A percentile compares a stretch with the other conserved stretches of the same genome.
Conservation (phyloP, 805 yeast genomes). For the Candida railenensis region DNA sequence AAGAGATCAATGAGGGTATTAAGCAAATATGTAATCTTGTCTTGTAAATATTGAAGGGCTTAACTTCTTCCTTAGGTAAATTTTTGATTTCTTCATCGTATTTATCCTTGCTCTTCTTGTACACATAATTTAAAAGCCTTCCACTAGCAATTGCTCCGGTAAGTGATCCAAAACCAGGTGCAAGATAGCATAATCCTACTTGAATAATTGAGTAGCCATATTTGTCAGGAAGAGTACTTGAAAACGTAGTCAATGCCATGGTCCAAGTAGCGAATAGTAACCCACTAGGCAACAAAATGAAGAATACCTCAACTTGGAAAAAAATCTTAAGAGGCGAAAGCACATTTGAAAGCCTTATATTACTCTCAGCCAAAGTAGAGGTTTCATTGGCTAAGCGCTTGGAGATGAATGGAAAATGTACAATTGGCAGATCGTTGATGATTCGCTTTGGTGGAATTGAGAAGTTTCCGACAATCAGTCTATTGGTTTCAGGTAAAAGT, state of each 20-base stretch:
- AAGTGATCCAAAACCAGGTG: slow-evolving; percentile 67
- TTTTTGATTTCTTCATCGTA: slow-evolving; percentile 22
- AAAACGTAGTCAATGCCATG: slow-evolving; percentile 58
- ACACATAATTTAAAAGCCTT: slow-evolving; percentile 49
- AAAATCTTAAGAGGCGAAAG: slow-evolving; percentile 40
- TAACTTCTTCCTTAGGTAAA: slow-evolving; percentile 14
- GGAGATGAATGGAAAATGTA: slow-evolving; percentile 21
- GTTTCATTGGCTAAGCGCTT: slow-evolving; percentile 25
- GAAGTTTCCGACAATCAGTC: slow-evolving; percentile 71
- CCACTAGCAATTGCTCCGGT: slow-evolving; percentile 61
- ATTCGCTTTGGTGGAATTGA: slow-evolving; percentile 48
- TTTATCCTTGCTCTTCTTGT: slow-evolving; percentile 26
- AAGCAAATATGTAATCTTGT: slow-evolving; percentile 47
- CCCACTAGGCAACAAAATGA: slow-evolving; percentile 54
- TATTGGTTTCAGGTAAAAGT: slow-evolving; percentile 68
- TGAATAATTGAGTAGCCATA: slow-evolving; percentile 51
- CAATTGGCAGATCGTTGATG: slow-evolving; percentile 43
- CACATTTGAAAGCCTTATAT: slow-evolving; percentile 14
- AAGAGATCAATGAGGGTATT: slow-evolving; percentile 41
- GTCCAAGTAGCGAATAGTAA: slow-evolving; percentile 66
- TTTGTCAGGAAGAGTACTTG: slow-evolving; percentile 47
- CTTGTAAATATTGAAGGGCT: slow-evolving; percentile 46
- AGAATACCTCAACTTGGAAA: slow-evolving; percentile 39
- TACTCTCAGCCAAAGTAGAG: slow-evolving; percentile 21
- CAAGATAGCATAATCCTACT: slow-evolving; percentile 67